Evolutionary conservation across 139 green algal species (phyloP).

Genomic region (Pycnococcus provasolii): DNA sequence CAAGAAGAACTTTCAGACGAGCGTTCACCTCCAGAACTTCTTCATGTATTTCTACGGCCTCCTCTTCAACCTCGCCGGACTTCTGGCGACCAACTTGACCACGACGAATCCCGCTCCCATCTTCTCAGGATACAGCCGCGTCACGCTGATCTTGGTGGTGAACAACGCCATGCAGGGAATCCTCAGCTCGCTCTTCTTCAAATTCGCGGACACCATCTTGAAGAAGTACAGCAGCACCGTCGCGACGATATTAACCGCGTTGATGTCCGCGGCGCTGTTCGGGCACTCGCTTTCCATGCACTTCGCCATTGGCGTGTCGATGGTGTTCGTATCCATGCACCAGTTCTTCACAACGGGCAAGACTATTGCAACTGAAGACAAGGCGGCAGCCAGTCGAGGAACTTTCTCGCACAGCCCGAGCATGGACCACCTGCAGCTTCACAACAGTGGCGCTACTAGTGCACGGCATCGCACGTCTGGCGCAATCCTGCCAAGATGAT

Average conservation of each 20-base stretch:
- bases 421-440: too few species aligned
- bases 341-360: constrained; percentile 53
- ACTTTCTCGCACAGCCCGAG: too few species aligned
- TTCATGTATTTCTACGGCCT: constrained; percentile 91
- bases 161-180: constrained; percentile 92
- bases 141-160: constrained; percentile 58
- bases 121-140: constrained; percentile 54
- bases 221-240: constrained; percentile 94
- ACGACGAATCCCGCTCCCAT: constrained; percentile 20
- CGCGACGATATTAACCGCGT: constrained; percentile 84
- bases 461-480: too few species aligned
- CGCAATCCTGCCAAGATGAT: too few species aligned
- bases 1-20: constrained; percentile 91
- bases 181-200: constrained; percentile 92
- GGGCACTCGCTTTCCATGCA: constrained; percentile 80
- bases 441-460: too few species aligned
- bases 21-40: constrained; percentile 91
- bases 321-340: constrained; percentile 98
- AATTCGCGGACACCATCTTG: constrained; percentile 92
- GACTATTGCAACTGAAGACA: too few species aligned
- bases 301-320: constrained; percentile 82
- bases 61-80: constrained; percentile 67
- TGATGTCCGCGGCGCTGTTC: constrained; percentile 80
- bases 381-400: too few species aligned
- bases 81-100: constrained; percentile 17